Evolutionary conservation across 345 rosid species (phyloP), one percentile per base, ranked within the genome.

Genomic region (Heritiera fomes): DNA sequence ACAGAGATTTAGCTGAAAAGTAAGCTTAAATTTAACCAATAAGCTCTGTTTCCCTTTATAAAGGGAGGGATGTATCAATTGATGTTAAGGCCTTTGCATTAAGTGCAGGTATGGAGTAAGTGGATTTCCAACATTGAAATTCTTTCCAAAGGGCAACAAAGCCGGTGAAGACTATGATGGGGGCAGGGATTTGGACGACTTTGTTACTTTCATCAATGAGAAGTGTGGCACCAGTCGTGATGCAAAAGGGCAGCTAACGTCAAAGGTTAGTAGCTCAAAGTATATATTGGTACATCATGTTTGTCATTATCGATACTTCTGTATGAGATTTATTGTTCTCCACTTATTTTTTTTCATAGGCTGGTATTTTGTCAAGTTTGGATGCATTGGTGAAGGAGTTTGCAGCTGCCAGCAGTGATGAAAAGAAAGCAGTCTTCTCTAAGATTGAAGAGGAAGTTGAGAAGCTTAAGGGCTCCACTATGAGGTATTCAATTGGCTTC

Each of bases 161-260:
- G 98, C 87, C 43, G 99, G 99, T 67, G 95, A 93, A 80, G 98
- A 94, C 13, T 97, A 94, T 63, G 97, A 89, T 5, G 98, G 95
- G 11, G 98, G 98, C 53, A 88, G 98, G 85, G 98, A 93, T 79
- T 75, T 97, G 52, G 98, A 90, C 38, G 98, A 93, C 84, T 94
- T 97, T 79, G 98, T 94, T 30, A 84, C 55, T 83, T 93, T 94
- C 86, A 89, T 97, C 78, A 97, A 97, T 67, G 98, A 90, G 73
- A 96, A 89, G 81, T 78, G 80, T 83, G 94, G 97, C 67, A 90
- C 97, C 52, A 91, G 92, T 79, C 93, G 99, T 32, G 98, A 94
- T 86, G 92, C 77, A 67, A 90, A 94, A 77, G 99, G 99, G 75
- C 91, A 90, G 75, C 92, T 92, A 63, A 94, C 98, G 58, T 88